Evolutionary conservation across 2,329 filamentous ascomycete species (phyloP).

Genomic region (Pseudonectria foliicola): DNA sequence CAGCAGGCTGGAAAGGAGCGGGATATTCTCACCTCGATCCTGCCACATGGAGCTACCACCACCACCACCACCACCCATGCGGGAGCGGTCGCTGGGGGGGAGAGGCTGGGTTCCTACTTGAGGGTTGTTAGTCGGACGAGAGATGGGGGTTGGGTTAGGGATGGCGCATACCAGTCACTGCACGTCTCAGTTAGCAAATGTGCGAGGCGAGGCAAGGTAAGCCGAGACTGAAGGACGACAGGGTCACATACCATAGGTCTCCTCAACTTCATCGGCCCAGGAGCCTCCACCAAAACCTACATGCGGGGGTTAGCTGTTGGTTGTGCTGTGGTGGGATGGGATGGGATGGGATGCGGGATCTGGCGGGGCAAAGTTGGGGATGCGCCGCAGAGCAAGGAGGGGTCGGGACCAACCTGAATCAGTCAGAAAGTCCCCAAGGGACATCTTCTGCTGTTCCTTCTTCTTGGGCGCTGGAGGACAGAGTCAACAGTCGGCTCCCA

Average conservation of each 20-base stretch:
- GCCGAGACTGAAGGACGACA: too few relatives aligned
- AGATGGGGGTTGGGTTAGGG: conserved; percentile 6
- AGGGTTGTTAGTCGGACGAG: conserved; percentile 15
- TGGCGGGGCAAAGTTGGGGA: conserved; percentile 19
- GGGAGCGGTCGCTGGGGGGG: conserved; percentile 41
- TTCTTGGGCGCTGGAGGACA: conserved; percentile 71
- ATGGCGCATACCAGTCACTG: conserved; percentile 30
- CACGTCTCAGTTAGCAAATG: too few relatives aligned
- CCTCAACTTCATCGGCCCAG: conserved; percentile 99
- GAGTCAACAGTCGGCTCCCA: conserved; percentile 3
- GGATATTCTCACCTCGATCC: conserved; percentile 34
- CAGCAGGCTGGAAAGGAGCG: neutral
- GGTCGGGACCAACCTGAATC: conserved; percentile 67
- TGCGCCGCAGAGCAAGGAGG: conserved; percentile 11
- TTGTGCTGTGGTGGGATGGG: conserved; percentile 13
- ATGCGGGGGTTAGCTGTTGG: conserved; percentile 18
- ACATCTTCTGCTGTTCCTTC: conserved; percentile 94
- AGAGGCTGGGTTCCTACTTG: conserved; percentile 49
- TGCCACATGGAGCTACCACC: conserved; percentile 33
- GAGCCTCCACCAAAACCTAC: conserved; percentile 59
- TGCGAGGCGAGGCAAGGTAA: too few relatives aligned
- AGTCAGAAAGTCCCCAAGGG: conserved; percentile 89
- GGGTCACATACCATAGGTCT: conserved; percentile 62
- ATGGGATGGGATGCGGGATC: conserved; percentile 12
- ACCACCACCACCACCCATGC: conserved; percentile 25